phyloP scores from a whole-genome alignment of 108 stramenopile genomes.

The Hondaea fermentalgiana region DNA sequence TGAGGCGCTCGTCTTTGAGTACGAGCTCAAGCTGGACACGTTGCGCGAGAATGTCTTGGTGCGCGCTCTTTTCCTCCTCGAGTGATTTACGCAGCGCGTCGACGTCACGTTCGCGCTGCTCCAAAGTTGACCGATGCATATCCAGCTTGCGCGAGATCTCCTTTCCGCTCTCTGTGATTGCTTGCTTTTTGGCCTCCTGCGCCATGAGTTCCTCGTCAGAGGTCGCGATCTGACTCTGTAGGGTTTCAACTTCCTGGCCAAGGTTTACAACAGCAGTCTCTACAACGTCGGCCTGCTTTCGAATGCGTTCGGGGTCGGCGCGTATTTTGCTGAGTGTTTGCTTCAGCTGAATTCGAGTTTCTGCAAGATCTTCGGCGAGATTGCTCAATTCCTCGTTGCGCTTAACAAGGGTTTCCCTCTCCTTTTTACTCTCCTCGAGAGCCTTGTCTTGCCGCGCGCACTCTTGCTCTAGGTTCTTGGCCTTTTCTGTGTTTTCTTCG shows the following conservation, averaged over 20 bases:
- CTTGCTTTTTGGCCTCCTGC: conserved; percentile 29
- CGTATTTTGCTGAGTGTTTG: neutral
- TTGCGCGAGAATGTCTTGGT: conserved; percentile 34
- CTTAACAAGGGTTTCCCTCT: neutral
- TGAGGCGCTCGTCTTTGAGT: conserved; percentile 38
- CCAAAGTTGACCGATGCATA: conserved; percentile 38
- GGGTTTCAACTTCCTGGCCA: conserved; percentile 24
- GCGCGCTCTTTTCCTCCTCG: conserved; percentile 37
- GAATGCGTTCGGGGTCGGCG: conserved; percentile 42
- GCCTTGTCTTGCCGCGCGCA: conserved; percentile 9
- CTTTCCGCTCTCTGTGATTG: conserved; percentile 26
- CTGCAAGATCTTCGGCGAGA: conserved; percentile 9
- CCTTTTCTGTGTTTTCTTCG: neutral
- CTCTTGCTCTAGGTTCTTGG: conserved; percentile 18
- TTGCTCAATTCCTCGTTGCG: neutral
- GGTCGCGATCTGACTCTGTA: neutral
- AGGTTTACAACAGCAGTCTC: conserved; percentile 32
- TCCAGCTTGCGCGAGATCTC: conserved; percentile 38
- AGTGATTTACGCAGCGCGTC: conserved; percentile 40
- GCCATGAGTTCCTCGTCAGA: conserved; percentile 29
- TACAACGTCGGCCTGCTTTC: conserved; percentile 46
- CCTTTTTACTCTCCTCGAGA: neutral
- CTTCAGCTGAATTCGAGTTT: conserved; percentile 13
- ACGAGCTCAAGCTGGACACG: conserved; percentile 31
- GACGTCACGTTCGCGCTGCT: conserved; percentile 43